Percentiles rank a stretch among this genome's conserved stretches.
Conservation (phyloP, 75 land plant species). For the Picea sitchensis region DNA sequence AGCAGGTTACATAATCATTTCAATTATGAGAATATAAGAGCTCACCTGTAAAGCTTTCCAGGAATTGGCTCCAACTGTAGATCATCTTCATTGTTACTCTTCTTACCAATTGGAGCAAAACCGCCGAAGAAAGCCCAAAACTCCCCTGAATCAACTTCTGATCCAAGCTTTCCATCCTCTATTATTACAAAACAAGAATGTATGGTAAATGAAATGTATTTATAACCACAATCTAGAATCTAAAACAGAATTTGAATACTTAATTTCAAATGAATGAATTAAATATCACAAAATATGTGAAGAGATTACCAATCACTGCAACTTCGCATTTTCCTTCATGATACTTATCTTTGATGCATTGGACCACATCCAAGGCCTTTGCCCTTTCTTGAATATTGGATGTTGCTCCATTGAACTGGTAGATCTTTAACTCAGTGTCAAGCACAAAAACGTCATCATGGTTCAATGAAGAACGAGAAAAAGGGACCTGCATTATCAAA, state of each 20-base stretch:
- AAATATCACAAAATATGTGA: not conserved
- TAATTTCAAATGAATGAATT: not conserved
- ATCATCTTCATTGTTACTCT: conserved; percentile 21
- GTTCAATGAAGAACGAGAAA: conserved; percentile 79
- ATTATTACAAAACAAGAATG: conserved; percentile 2
- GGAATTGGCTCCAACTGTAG: conserved; percentile 11
- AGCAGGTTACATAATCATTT: not conserved
- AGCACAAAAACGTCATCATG: conserved; percentile 91
- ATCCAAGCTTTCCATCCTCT: conserved; percentile 95
- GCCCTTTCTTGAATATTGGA: conserved; percentile 85
- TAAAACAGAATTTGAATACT: not conserved
- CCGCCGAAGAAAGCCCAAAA: conserved; percentile 98
- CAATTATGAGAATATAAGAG: not conserved
- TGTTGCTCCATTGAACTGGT: conserved; percentile 76
- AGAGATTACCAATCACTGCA: conserved; percentile 63
- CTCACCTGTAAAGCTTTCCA: conserved; percentile 35
- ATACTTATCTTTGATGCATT: conserved; percentile 74
- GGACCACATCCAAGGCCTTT: conserved; percentile 87
- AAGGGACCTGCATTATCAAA: conserved; percentile 62
- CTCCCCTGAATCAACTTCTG: conserved; percentile 87
- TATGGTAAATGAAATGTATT: not conserved
- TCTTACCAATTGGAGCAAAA: conserved; percentile 74
- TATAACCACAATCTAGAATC: not conserved
- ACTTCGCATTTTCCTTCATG: conserved; percentile 77
- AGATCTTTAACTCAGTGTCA: conserved; percentile 78